These are phyloP conservation scores for Quambalaria eucalypti DNA, from an alignment of 1,284 basidiomycete species.

Conservation along the genomic window DNA sequence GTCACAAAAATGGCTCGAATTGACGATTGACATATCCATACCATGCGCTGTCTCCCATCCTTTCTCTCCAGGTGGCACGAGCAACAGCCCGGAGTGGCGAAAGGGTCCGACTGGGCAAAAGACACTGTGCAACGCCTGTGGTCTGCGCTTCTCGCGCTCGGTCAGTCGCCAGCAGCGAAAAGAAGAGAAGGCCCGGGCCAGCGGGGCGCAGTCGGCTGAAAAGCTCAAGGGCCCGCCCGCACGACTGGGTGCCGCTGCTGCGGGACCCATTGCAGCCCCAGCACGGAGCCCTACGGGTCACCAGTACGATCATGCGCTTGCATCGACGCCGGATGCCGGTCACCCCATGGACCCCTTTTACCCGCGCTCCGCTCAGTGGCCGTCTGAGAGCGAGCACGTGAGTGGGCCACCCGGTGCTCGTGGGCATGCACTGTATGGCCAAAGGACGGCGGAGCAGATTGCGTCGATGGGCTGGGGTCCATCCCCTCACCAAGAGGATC, in stretches of 20 bases:
- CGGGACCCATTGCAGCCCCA: no score
- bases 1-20: background rate
- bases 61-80: constrained; percentile 25
- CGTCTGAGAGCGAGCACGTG: no score
- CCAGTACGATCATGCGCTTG: background rate
- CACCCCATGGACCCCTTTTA: background rate
- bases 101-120: constrained; percentile 52
- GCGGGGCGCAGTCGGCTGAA: background rate
- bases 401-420: background rate
- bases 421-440: background rate
- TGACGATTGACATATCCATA: background rate
- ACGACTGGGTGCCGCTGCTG: background rate
- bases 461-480: background rate
- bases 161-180: constrained; percentile 31
- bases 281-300: background rate
- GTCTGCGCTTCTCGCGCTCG: constrained; percentile 40
- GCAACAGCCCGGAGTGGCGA: constrained; percentile 84
- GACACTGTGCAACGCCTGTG: constrained; percentile 40
- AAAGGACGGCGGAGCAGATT: background rate
- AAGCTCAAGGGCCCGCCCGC: background rate
- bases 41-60: background rate
- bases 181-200: constrained; percentile 10
- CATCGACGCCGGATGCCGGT: background rate
- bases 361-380: background rate
- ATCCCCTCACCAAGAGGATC: no score